Evolutionary conservation across 1,284 basidiomycete species (phyloP), one percentile per base, ranked within the genome.

Genomic region (Ceratobasidium sp.): DNA sequence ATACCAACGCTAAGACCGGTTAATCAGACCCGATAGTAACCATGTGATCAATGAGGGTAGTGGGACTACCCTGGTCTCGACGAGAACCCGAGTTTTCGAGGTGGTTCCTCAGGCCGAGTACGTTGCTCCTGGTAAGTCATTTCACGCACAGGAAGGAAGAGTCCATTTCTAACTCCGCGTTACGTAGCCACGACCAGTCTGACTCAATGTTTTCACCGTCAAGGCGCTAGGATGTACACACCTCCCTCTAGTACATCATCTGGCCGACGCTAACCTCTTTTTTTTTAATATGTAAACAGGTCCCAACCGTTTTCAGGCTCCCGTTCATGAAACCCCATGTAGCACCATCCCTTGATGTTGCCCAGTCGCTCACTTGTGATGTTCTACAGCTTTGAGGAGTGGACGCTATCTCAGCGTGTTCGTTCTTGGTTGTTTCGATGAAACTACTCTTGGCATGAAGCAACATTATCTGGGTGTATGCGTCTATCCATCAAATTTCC

Each of bases 51-150:
- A 64, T 16, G 82, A 82, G 29, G 82, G 82, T 54, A 80, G 82
- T 46, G 87, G 86, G 36, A 80, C 80, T 5, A 77, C 84, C 30
- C 83, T 93, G n/a, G 86, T 90, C 21, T 80, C 85, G 71, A 82
- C 85, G 13, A 82, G 83, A 49, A 93, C 93, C 21, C 81, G 83
- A 41, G 76, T 87, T 1, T 95, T 96, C 77, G 88, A 91, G 56
- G 89, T 94, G 66, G 81, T 90, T 30, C 80, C 87, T 11, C 83
- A 86, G 72, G 78, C 81, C 69, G 83, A 87, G 74, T 96, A 95
- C 77, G 82, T 85, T 60, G 91, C 91, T 66, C 88, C 88, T 73
- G 83, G 91, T 94, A 78, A 79, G 90, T 80, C 64, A 68, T 69
- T 59, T 21, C 23, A 42, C 27, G 36, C n/a, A 19, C 27, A 58